Evolutionary conservation across 1,284 basidiomycete genomes (phyloP), one percentile per base, ranked within the genome.

Genomic region (Agroathelia rolfsii): DNA sequence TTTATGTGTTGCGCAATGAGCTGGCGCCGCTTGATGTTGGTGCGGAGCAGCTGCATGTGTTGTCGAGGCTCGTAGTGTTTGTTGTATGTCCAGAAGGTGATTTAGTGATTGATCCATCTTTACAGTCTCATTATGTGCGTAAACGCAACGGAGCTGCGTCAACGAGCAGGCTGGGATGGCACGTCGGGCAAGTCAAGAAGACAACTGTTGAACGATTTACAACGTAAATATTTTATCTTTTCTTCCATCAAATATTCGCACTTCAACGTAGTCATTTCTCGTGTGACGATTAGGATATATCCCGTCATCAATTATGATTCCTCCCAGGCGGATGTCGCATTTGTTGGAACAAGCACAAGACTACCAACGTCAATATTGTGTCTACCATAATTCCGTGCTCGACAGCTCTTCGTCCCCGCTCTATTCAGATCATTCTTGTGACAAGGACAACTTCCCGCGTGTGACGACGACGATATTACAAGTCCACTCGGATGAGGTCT

Each of bases 401-500:
- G 65, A 64, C 38, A 50, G 67, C 11, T 60, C 70, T 21, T 62
- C 73, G 30, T 80, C 85, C 51, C 92, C 90, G 8, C 61, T 98
- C 24, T 88, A 93, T 48, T 69, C 69, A 31, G 89, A 98, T 53
- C 89, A 95, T 53, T 59, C 67, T 27, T 93, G 90, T 57, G 74
- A 79, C 41, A 73, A 79, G 48, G 70, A 73, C 26, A 69, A 72
- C 24, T 97, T 98, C 61, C 94, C 94, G 8, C 72, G 74, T 18
- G 64, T 81, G 17, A 89, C 85, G 6, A 89, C 88, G 2, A 79
- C 82, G 15, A 79, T 92, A 24, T 62, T 97, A 29, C 70, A 78
- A 24, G 85, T 81, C 19, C 94, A 98, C 56, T 69, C 66, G 9
- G 88, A 96, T 50, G 90, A 98, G 54, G 90, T 98, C 9, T 98